Percentiles rank a stretch among this genome's conserved stretches.
Conservation (phyloP, 192 early-diverging fungal species). For the Phycomyces nitens region DNA sequence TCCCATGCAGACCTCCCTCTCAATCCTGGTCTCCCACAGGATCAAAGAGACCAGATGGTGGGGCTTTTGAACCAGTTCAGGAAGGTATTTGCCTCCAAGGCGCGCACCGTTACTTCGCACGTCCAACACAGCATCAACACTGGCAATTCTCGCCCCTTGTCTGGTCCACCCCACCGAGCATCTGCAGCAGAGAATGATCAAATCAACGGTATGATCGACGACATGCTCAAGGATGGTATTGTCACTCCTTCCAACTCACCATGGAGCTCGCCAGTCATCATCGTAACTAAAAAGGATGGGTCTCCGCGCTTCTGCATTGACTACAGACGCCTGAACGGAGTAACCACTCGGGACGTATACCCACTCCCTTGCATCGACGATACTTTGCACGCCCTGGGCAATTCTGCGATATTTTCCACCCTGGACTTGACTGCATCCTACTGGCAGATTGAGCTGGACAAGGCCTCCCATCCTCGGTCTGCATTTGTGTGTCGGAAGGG, state of each 20-base stretch:
- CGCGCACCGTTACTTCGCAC: background rate
- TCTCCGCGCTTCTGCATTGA: constrained; percentile 21
- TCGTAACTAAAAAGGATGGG: constrained; percentile 1
- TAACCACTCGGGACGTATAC: constrained; percentile 36
- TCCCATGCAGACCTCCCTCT: no score
- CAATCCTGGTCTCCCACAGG: background rate
- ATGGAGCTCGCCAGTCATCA: constrained; percentile 1
- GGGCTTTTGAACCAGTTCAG: background rate
- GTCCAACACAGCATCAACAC: constrained; percentile 1
- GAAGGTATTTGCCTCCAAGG: background rate
- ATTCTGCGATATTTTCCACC: constrained; percentile 21
- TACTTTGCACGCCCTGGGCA: constrained; percentile 14
- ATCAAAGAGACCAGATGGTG: background rate
- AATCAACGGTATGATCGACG: constrained; percentile 12
- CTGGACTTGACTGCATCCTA: background rate
- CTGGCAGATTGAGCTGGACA: constrained; percentile 7
- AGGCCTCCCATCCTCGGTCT: constrained; percentile 1
- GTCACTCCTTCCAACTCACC: background rate
- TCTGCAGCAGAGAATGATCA: constrained; percentile 13
- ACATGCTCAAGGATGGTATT: constrained; percentile 26
- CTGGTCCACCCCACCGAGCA: constrained; percentile 15
- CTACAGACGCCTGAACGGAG: constrained; percentile 39
- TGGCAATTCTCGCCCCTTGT: background rate
- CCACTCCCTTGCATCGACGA: constrained; percentile 40
- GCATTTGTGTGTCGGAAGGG: constrained; percentile 37